These are phyloP conservation scores for Malus hybrid DNA, from an alignment of 331 rosid species.

Conservation along the genomic window DNA sequence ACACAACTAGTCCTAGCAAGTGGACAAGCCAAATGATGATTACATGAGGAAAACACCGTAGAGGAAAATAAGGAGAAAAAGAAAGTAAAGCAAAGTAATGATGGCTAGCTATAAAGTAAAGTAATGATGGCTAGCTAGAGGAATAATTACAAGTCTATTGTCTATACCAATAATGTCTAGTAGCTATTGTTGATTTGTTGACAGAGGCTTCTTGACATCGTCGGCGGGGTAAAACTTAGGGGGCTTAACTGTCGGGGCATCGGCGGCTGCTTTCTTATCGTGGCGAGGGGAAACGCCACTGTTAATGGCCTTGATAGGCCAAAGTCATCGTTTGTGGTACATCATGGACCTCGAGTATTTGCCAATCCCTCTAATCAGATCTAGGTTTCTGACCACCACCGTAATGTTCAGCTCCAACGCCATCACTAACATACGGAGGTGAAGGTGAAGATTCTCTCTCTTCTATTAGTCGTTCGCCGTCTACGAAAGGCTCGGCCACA, in stretches of 20 bases:
- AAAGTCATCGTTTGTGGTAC: conserved; percentile 62
- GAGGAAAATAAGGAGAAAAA: too few relatives aligned
- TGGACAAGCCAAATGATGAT: too few relatives aligned
- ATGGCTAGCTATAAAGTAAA: too few relatives aligned
- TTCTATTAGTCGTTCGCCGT: not conserved
- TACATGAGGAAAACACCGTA: too few relatives aligned
- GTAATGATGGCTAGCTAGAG: too few relatives aligned
- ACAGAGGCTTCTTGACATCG: too few relatives aligned
- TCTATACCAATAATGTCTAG: too few relatives aligned
- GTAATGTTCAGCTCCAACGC: conserved; percentile 32
- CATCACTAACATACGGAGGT: conserved; percentile 10
- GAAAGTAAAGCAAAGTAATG: too few relatives aligned
- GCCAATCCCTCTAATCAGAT: conserved; percentile 47
- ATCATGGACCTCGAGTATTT: conserved; percentile 54
- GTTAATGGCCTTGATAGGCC: conserved; percentile 69
- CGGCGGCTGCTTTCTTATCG: conserved; percentile 40
- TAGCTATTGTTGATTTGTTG: too few relatives aligned
- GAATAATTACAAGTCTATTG: too few relatives aligned
- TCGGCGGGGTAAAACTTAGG: not conserved
- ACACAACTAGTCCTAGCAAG: too few relatives aligned
- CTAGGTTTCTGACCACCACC: conserved; percentile 43
- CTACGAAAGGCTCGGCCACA: not conserved
- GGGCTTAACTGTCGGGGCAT: conserved; percentile 28
- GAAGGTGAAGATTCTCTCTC: too few relatives aligned
- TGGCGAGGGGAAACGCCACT: conserved; percentile 59